Evolutionary conservation across 202 grass and related monocot genomes (phyloP).

Genomic region (Bolboschoenoplectus hybrid): DNA sequence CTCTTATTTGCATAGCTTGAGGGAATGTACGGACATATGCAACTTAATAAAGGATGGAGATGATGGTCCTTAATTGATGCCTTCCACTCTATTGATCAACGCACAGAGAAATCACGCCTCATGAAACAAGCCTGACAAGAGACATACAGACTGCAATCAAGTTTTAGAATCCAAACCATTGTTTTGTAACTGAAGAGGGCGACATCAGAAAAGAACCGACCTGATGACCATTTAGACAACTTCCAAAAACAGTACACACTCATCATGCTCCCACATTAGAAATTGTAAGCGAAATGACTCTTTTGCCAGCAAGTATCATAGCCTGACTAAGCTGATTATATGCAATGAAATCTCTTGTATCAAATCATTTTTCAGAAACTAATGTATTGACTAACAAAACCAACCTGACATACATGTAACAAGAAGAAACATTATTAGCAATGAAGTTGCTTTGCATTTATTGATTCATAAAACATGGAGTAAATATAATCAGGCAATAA

Average conservation of each 20-base stretch:
- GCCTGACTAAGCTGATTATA: neutral
- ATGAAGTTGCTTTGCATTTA: conserved; percentile 22
- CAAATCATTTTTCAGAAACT: neutral
- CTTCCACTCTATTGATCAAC: neutral
- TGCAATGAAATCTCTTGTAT: conserved; percentile 6
- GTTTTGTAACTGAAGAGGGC: neutral
- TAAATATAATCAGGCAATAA: conserved; percentile 33
- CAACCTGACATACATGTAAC: neutral
- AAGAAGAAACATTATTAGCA: neutral
- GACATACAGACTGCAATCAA: neutral
- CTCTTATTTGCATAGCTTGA: conserved; percentile 47
- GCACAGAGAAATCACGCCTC: neutral
- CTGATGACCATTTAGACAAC: conserved; percentile 21
- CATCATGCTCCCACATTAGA: neutral
- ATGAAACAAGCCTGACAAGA: conserved; percentile 2
- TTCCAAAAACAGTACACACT: neutral
- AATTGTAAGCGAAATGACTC: conserved; percentile 17
- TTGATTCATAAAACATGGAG: conserved; percentile 28
- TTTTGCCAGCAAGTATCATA: conserved; percentile 11
- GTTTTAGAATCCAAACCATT: neutral
- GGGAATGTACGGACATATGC: conserved; percentile 90
- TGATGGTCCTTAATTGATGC: conserved; percentile 58
- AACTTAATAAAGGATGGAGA: conserved; percentile 94
- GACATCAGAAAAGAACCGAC: conserved; percentile 4
- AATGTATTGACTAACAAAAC: neutral